phyloP scores from a whole-genome alignment of 2,329 filamentous ascomycete species.

The Fusarium sp. region DNA sequence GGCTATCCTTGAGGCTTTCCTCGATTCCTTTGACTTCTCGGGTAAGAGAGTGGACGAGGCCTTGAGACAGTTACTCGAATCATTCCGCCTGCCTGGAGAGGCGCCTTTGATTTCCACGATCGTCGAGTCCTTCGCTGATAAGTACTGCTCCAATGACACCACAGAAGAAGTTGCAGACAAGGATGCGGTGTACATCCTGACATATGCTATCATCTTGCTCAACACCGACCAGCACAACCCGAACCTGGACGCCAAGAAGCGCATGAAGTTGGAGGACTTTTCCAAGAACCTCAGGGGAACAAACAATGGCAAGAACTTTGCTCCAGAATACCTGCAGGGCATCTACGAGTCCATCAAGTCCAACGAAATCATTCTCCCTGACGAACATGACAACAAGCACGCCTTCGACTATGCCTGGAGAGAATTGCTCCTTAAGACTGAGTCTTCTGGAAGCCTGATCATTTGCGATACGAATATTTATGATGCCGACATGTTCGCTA shows the following conservation, averaged over 20 bases:
- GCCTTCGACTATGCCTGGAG: conserved; percentile 99
- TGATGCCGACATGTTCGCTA: conserved; percentile 97
- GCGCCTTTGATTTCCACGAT: conserved; percentile 94
- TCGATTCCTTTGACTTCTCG: conserved; percentile 88
- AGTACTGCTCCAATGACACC: conserved; percentile 78
- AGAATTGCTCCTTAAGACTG: conserved; percentile 88
- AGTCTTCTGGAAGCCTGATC: conserved; percentile 77
- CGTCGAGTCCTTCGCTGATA: conserved; percentile 86
- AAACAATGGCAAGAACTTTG: conserved; percentile 88
- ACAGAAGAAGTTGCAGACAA: conserved; percentile 84
- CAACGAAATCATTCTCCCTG: conserved; percentile 95
- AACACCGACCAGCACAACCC: conserved; percentile 98
- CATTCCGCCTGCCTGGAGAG: conserved; percentile 94
- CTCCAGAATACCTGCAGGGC: conserved; percentile 81
- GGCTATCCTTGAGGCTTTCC: conserved; percentile 83
- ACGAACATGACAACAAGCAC: conserved; percentile 96
- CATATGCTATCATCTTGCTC: conserved; percentile 96
- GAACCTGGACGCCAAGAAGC: conserved; percentile 80
- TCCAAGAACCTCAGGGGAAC: conserved; percentile 89
- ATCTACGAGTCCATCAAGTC: conserved; percentile 93
- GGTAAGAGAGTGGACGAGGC: conserved; percentile 92
- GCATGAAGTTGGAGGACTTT: conserved; percentile 89
- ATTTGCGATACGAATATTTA: conserved; percentile 93
- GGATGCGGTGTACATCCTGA: conserved; percentile 89
- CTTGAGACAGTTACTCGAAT: conserved; percentile 84